Evolutionary conservation across 345 rosid genomes (phyloP).

Genomic region (Bruguiera sexangula): DNA sequence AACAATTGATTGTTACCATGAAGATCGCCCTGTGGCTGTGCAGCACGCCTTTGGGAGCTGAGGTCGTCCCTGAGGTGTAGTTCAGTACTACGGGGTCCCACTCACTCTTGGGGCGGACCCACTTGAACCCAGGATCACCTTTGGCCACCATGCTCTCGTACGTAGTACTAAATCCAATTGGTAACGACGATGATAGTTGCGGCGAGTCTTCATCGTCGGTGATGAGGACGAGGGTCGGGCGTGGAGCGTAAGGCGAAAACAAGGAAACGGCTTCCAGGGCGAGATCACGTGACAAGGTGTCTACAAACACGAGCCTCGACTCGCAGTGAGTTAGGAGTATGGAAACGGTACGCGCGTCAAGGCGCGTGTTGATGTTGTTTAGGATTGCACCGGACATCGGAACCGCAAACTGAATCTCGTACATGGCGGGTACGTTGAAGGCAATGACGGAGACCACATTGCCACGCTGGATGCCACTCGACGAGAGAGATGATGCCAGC

Average conservation of each 20-base stretch:
- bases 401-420: conserved; percentile 86
- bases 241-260: conserved; percentile 25
- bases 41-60: conserved; percentile 29
- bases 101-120: conserved; percentile 23
- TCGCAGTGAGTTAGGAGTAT: conserved; percentile 61
- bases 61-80: conserved; percentile 30
- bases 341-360: conserved; percentile 69
- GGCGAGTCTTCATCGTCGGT: conserved; percentile 33
- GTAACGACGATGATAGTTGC: neutral
- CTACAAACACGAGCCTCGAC: conserved; percentile 68
- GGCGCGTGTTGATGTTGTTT: conserved; percentile 81
- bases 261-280: conserved; percentile 53
- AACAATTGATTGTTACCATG: conserved; percentile 8
- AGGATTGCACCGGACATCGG: conserved; percentile 80
- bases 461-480: conserved; percentile 42
- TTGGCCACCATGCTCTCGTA: conserved; percentile 22
- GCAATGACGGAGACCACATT: conserved; percentile 70
- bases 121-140: conserved; percentile 20
- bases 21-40: conserved; percentile 20
- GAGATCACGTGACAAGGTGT: conserved; percentile 35
- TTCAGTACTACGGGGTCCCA: conserved; percentile 24
- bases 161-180: conserved; percentile 15
- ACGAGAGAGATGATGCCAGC: conserved; percentile 67
- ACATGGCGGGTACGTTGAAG: conserved; percentile 70
- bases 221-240: conserved; percentile 53